Conservation (phyloP, 2,329 filamentous ascomycete species). For the Cladosporium halotolerans region DNA sequence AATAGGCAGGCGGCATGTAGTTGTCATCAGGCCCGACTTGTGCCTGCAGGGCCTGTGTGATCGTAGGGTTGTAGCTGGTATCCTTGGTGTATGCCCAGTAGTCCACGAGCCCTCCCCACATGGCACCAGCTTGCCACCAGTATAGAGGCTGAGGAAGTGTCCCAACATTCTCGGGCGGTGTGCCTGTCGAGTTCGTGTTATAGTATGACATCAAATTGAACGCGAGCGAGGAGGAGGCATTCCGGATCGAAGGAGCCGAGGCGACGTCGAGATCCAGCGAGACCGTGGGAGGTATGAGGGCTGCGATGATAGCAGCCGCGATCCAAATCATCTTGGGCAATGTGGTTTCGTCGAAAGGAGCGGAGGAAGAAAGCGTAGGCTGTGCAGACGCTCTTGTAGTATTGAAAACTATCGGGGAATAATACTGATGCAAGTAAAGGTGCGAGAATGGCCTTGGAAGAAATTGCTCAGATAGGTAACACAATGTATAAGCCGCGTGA, state of each 20-base stretch:
- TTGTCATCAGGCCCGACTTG: conserved; percentile 38
- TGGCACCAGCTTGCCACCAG: conserved; percentile 43
- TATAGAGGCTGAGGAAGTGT: conserved; percentile 40
- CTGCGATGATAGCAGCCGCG: neutral
- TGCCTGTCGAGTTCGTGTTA: conserved; percentile 28
- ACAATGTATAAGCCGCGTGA: neutral
- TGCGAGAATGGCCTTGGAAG: neutral
- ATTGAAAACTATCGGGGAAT: neutral
- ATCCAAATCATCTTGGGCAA: neutral
- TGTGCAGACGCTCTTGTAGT: neutral
- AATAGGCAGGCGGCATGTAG: conserved; percentile 36
- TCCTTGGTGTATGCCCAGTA: conserved; percentile 44
- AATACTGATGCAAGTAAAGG: neutral
- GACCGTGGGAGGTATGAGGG: conserved; percentile 5
- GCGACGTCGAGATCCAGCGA: conserved; percentile 18
- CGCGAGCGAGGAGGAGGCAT: conserved; percentile 27
- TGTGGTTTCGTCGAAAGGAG: neutral
- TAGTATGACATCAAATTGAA: conserved; percentile 31
- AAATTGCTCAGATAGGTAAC: neutral
- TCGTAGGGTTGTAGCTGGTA: conserved; percentile 35
- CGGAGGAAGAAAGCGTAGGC: too few species aligned
- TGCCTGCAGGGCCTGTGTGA: conserved; percentile 38
- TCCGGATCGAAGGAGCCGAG: conserved; percentile 27
- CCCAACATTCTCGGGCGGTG: conserved; percentile 28
- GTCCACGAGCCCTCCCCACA: conserved; percentile 34